Percentiles rank a stretch among this genome's conserved stretches.
These are phyloP conservation scores for Xylariaceae sp. DNA, from an alignment of 2,329 filamentous ascomycete genomes.

Conservation along the genomic window DNA sequence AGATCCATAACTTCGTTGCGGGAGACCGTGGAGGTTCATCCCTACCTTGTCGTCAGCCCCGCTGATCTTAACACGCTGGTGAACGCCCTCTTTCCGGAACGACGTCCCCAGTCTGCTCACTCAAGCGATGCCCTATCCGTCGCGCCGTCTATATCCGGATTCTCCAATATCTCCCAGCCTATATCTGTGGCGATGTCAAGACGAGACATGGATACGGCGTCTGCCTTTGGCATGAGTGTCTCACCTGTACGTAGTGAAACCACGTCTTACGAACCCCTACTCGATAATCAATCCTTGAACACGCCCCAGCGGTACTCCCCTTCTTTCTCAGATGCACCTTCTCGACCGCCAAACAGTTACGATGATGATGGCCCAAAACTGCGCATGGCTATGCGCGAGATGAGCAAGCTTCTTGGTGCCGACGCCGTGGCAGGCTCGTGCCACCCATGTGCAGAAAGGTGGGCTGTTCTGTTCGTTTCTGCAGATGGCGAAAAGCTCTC, in stretches of 20 bases:
- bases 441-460: constrained; percentile 76
- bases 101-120: constrained; percentile 57
- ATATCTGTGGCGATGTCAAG: constrained; percentile 56
- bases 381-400: constrained; percentile 63
- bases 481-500: constrained; percentile 65
- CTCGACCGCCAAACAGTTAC: constrained; percentile 43
- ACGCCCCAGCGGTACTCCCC: constrained; percentile 53
- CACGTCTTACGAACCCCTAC: constrained; percentile 58
- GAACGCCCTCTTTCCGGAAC: constrained; percentile 77
- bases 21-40: constrained; percentile 73
- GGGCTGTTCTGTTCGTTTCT: constrained; percentile 76
- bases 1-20: constrained; percentile 66
- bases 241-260: constrained; percentile 68
- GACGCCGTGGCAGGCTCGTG: constrained; percentile 62
- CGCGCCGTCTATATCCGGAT: constrained; percentile 63
- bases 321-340: constrained; percentile 41
- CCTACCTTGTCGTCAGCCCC: constrained; percentile 73
- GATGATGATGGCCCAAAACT: constrained; percentile 62
- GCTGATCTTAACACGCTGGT: constrained; percentile 75
- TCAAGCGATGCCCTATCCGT: constrained; percentile 60
- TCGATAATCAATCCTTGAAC: constrained; percentile 50
- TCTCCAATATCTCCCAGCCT: constrained; percentile 61
- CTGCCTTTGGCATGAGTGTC: constrained; percentile 65
- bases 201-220: constrained; percentile 60
- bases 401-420: constrained; percentile 59